Base-by-base conservation (phyloP, 495 filamentous ascomycete species). In the Ramalina intermedia region DNA sequence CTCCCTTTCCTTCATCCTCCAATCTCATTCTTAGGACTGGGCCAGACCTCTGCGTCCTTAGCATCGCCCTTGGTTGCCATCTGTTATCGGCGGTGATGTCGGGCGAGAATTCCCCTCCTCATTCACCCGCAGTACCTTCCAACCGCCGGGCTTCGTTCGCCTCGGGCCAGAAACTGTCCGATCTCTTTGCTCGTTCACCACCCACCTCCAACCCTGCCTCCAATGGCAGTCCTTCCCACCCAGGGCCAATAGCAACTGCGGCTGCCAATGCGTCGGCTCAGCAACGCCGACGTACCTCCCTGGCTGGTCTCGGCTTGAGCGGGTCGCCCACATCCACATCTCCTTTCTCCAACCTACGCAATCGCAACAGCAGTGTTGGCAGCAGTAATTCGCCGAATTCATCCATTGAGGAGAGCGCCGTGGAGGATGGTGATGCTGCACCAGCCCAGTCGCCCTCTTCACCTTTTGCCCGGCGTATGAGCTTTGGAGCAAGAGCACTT, bases 401-500 rank as follows among this genome's bases (percentile, higher is more conserved):
- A 47, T 82, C 80, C n/a, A 66, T 80, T 42, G 87, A 96, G 56
- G 91, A 96, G 63, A 87, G 72, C 52, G 82, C 88, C 39, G 74
- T 89, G 39, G 91, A 96, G 47, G 91, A 96, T 42, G 77, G 76
- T 37, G 86, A 59, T 55, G 60, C 55, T 46, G 67, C 59, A 43
- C 64, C 60, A 37, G 69, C 62, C 58, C 63, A 60, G 49, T 70
- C 73, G 7, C 76, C 85, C 29, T 75, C 65, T 41, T 83, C 83
- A 5, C 86, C 87, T 14, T 93, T 94, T 61, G 76, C 78, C 9
- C 79, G 91, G 43, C 81, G 91, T 18, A 78, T 94, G 69, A 95
- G 89, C 60, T 91, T 94, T 61, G 90, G 91, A 47, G 87, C 86
- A 23, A 79, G 86, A 58, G 87, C 91, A 35, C 69, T 94, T 58